A percentile compares a stretch with the other conserved stretches of the same genome.
phyloP scores from a whole-genome alignment of 164 flowering plant genomes.

The Liquidambar formosana region DNA sequence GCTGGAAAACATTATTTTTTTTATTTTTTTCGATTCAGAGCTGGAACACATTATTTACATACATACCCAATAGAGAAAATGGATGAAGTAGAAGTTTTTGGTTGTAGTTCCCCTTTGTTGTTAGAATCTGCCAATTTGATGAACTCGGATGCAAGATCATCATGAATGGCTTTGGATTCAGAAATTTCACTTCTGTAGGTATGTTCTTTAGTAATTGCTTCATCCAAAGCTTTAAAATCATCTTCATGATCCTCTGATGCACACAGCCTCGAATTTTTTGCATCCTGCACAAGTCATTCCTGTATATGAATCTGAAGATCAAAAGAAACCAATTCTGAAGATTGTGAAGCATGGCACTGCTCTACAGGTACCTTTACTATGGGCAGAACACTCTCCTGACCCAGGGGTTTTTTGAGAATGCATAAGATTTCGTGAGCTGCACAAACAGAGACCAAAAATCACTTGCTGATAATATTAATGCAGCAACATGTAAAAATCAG shows the following conservation, averaged over 20 bases:
- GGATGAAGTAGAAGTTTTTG: slow-evolving; percentile 8
- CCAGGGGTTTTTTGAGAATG: slow-evolving; percentile 50
- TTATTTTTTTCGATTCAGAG: no score
- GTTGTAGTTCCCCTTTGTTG: background rate
- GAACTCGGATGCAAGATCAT: slow-evolving; percentile 1
- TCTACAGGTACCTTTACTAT: slow-evolving; percentile 9
- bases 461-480: background rate
- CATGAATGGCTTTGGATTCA: slow-evolving; percentile 10
- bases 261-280: slow-evolving; percentile 3
- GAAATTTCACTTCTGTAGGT: slow-evolving; percentile 9
- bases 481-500: background rate
- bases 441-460: slow-evolving; percentile 12
- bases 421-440: slow-evolving; percentile 68
- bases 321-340: slow-evolving; percentile 26
- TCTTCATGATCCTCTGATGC: slow-evolving; percentile 13
- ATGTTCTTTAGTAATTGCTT: slow-evolving; percentile 4
- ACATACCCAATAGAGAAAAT: no score
- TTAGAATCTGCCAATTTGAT: slow-evolving; percentile 8
- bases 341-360: slow-evolving; percentile 20
- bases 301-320: slow-evolving; percentile 20
- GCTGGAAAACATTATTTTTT: no score
- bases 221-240: slow-evolving; percentile 6
- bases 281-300: slow-evolving; percentile 17
- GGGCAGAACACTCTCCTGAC: slow-evolving; percentile 11
- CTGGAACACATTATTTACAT: no score